These are phyloP conservation scores for Globisporangium nodosum DNA, from an alignment of 352 stramenopile genomes.

Conservation along the genomic window DNA sequence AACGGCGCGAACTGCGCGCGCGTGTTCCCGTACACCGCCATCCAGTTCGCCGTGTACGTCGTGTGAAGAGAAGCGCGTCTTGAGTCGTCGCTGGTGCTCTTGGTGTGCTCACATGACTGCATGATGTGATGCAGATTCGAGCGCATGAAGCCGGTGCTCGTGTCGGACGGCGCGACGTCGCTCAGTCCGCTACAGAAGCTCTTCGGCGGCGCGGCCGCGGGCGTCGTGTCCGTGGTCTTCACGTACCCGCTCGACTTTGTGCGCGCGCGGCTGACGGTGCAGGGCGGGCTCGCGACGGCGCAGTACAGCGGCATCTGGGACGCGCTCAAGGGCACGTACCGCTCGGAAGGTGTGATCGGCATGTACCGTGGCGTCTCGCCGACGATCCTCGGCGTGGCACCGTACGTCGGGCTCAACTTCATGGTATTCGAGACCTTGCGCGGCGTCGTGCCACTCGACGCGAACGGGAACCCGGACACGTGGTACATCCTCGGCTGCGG, in stretches of 20 bases:
- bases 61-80: not conserved
- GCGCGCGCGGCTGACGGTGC: conserved; percentile 63
- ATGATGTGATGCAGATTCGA: conserved; percentile 58
- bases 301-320: conserved; percentile 64
- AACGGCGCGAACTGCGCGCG: conserved; percentile 80
- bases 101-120: conserved; percentile 25
- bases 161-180: conserved; percentile 28
- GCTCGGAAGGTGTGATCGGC: conserved; percentile 44
- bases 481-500: conserved; percentile 57
- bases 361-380: conserved; percentile 61
- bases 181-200: conserved; percentile 53
- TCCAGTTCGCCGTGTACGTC: conserved; percentile 58
- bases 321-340: conserved; percentile 40
- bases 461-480: conserved; percentile 37
- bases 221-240: conserved; percentile 56
- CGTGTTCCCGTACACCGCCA: conserved; percentile 74
- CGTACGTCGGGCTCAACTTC: conserved; percentile 76
- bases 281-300: conserved; percentile 49
- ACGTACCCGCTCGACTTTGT: conserved; percentile 77
- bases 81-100: no score
- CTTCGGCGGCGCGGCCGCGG: conserved; percentile 46
- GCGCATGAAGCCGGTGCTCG: conserved; percentile 43
- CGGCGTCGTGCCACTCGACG: conserved; percentile 31
- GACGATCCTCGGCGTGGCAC: conserved; percentile 62
- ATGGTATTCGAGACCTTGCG: conserved; percentile 71